Evolutionary conservation across 352 stramenopile species (phyloP), one percentile per base, ranked within the genome.

Genomic region (Phytopythium mirpurense): DNA sequence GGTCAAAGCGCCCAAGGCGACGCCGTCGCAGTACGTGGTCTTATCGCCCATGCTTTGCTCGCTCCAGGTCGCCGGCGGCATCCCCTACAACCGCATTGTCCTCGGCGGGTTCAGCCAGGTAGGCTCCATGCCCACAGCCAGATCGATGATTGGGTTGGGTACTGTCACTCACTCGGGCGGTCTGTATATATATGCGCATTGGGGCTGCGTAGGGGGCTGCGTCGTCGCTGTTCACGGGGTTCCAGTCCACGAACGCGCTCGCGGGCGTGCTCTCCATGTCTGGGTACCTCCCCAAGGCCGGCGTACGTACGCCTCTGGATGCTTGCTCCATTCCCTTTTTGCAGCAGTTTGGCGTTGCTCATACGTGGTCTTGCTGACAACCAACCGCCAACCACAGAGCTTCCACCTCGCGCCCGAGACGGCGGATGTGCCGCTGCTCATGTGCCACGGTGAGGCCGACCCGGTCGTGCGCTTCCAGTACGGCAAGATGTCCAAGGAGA

Each of bases 61-160:
- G 5, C 14, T 34, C 23, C 29, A 72, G 60, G 59, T 85, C 35
- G 63, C 55, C 16, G 63, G 29, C 21, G 82, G 82, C 27, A 88
- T 98, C 26, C 83, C 90, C 0, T 83, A 90, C 57, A 86, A 70
- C 45, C 89, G 89, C 21, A 97, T 98, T 57, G 84, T 98, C 7
- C 67, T 99, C 32, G 92, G 84, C 15, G 96, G 96, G 27, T 99
- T 99, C 67, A 96, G 76, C 54, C 95, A 98, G 61, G 93, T 74
- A 27, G n/a, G n/a, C n/a, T n/a, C n/a, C n/a, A n/a, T n/a, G n/a
- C n/a, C n/a, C n/a, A n/a, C n/a, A n/a, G n/a, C n/a, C n/a, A n/a
- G n/a, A n/a, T n/a, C n/a, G n/a, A n/a, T n/a, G n/a, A n/a, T n/a
- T n/a, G n/a, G n/a, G n/a, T n/a, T n/a, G n/a, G n/a, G n/a, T n/a